Percentiles rank a stretch among this genome's conserved stretches.
phyloP scores from a whole-genome alignment of 345 rosid species.

The Citrus maxima region DNA sequence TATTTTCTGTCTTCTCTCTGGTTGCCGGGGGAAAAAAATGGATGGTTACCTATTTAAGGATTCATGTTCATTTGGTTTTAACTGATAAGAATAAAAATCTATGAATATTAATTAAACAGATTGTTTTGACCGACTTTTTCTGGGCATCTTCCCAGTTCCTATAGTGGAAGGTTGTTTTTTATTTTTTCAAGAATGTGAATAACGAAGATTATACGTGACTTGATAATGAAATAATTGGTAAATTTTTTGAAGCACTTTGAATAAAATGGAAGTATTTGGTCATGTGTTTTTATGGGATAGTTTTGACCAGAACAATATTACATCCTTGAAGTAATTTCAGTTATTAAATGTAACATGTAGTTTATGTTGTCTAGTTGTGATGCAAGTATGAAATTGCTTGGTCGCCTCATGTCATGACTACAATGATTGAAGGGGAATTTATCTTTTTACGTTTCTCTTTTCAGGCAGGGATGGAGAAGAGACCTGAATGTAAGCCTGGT shows the following conservation, averaged over 20 bases:
- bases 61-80: not conserved
- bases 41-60: not conserved
- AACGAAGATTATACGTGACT: not conserved
- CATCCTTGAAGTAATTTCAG: not conserved
- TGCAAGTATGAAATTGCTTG: not conserved
- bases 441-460: not conserved
- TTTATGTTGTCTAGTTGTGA: not conserved
- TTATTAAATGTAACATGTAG: not conserved
- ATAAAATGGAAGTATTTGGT: not conserved
- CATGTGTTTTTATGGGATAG: not conserved
- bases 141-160: too few relatives aligned
- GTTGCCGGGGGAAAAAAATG: not conserved
- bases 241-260: not conserved
- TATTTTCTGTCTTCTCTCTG: not conserved
- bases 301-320: not conserved
- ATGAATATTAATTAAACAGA: not conserved
- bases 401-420: not conserved
- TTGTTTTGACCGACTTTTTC: not conserved
- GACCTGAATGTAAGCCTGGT: conserved; percentile 29
- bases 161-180: too few relatives aligned
- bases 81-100: not conserved
- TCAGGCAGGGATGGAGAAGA: conserved; percentile 43
- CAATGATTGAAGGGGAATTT: not conserved
- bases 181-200: not conserved
- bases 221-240: not conserved